Evolutionary conservation across 331 rosid species (phyloP), one percentile per base, ranked within the genome.

Genomic region (Prunus yedoensis): DNA sequence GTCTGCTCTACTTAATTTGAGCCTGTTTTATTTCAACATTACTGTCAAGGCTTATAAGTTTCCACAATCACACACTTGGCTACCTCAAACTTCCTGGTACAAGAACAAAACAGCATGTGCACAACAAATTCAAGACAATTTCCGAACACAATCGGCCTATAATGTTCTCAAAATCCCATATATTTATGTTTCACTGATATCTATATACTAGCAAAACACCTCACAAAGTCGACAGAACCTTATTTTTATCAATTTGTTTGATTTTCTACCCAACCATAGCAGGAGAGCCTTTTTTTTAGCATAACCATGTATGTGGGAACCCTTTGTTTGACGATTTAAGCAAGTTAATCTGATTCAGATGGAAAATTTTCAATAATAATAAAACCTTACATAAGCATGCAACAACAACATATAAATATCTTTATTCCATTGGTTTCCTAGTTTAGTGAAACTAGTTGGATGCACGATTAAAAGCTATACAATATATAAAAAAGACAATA

Each of bases 401-500:
- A 71, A 71, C 35, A 54, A 25, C 61, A 80, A 27, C 70, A 35
- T 27, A 35, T 27, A 78, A 23, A 13, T 57, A 50, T 13, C 25
- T 54, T 41, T 38, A 10, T 20, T 17, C 28, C 20, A 51, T 61
- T 3, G 16, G 51, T 52, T 71, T 71, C 66, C 38, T 32, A 41
- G 72, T 64, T 62, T 79, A 67, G 62, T 51, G 66, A 54, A 77
- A 10, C 80, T 49, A 65, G 61, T 58, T 81, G 77, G 57, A 59
- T 79, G 64, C 64, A 74, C 71, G 67, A 74, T 69, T 49, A 75
- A 73, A 57, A 49, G 83, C 52, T 51, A 60, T 54, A 67, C 75
- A 74, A 38, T 43, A 58, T 70, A 79, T 25, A 47, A 38, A 60
- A 71, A 84, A 82, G 78, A 59, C 20, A 78, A 75, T 47, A 66